Percentiles rank a stretch among this genome's conserved stretches.
phyloP scores from a whole-genome alignment of 1,284 basidiomycete genomes.

The Pseudozyma hubeiensis region DNA sequence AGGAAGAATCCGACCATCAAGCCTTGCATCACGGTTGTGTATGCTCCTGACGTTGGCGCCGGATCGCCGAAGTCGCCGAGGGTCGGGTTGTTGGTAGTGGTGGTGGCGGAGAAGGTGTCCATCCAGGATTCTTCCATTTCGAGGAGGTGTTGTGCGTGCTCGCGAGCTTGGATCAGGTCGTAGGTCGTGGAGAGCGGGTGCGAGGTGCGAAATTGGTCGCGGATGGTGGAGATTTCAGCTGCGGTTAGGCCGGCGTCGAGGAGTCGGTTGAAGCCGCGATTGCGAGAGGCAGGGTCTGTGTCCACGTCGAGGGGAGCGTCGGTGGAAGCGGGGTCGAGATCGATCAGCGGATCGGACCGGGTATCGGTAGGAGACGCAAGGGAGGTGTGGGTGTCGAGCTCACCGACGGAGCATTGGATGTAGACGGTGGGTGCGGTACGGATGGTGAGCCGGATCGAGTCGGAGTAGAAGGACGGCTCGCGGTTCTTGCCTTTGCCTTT shows the following conservation, averaged over 20 bases:
- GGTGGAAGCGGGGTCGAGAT: not conserved
- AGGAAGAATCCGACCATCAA: constrained; percentile 45
- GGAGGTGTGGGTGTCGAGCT: constrained; percentile 1
- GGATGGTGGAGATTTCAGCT: constrained; percentile 34
- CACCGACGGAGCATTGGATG: constrained; percentile 50
- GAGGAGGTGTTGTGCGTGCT: constrained; percentile 37
- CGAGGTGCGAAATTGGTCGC: constrained; percentile 29
- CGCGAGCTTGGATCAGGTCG: constrained; percentile 25
- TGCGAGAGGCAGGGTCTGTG: not conserved
- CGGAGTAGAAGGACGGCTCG: constrained; percentile 24
- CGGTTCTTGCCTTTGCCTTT: constrained; percentile 36
- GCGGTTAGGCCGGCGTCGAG: constrained; percentile 31
- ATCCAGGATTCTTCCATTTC: constrained; percentile 52
- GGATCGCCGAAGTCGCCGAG: constrained; percentile 3
- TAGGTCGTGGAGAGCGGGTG: constrained; percentile 21
- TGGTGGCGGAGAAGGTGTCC: constrained; percentile 25
- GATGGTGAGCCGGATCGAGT: constrained; percentile 16
- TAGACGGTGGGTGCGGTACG: constrained; percentile 38
- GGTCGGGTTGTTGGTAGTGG: not conserved
- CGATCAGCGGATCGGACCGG: not conserved
- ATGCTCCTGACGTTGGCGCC: constrained; percentile 3
- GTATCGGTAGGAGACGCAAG: not conserved
- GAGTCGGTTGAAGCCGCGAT: constrained; percentile 46
- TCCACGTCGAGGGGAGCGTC: not conserved
- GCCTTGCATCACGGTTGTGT: constrained; percentile 34